Conservation (phyloP, 495 filamentous ascomycete genomes). For the Pseudotulostoma volvatum region DNA sequence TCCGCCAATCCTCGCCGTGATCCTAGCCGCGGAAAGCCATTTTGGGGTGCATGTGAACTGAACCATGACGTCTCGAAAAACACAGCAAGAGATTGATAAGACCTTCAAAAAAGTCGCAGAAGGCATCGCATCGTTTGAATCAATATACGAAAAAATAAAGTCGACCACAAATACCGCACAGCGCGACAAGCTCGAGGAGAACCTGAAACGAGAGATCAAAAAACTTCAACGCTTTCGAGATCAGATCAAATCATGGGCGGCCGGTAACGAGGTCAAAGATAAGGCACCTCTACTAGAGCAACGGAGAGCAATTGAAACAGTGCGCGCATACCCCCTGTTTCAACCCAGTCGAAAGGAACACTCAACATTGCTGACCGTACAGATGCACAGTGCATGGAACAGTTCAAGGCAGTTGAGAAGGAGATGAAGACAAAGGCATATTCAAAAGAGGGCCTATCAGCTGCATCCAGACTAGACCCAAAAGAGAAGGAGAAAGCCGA, state of each 20-base stretch:
- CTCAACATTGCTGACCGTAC: background rate
- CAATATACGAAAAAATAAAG: slow-evolving; percentile 90
- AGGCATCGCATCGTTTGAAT: slow-evolving; percentile 82
- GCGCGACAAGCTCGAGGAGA: slow-evolving; percentile 94
- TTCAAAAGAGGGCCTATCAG: slow-evolving; percentile 88
- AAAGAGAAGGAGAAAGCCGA: slow-evolving; percentile 88
- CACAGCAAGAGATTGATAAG: slow-evolving; percentile 92
- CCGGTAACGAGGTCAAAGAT: slow-evolving; percentile 96
- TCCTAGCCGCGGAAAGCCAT: too few species aligned
- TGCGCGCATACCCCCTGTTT: too few species aligned
- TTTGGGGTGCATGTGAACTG: slow-evolving; percentile 12
- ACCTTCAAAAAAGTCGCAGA: slow-evolving; percentile 95
- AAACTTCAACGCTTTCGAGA: slow-evolving; percentile 94
- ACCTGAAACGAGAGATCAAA: slow-evolving; percentile 98
- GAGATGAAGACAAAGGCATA: slow-evolving; percentile 99
- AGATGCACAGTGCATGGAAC: slow-evolving; percentile 82
- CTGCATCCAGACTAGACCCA: slow-evolving; percentile 82
- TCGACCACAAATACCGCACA: slow-evolving; percentile 80
- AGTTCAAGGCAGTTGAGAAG: slow-evolving; percentile 99
- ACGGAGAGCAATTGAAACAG: slow-evolving; percentile 88
- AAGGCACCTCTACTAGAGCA: slow-evolving; percentile 89
- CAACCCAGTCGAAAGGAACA: too few species aligned
- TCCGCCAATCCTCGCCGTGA: too few species aligned
- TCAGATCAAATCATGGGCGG: slow-evolving; percentile 98
- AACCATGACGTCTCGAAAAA: slow-evolving; percentile 83